Base-by-base conservation (phyloP, 2,329 filamentous ascomycete genomes). In the Boeremia lycopersici region DNA sequence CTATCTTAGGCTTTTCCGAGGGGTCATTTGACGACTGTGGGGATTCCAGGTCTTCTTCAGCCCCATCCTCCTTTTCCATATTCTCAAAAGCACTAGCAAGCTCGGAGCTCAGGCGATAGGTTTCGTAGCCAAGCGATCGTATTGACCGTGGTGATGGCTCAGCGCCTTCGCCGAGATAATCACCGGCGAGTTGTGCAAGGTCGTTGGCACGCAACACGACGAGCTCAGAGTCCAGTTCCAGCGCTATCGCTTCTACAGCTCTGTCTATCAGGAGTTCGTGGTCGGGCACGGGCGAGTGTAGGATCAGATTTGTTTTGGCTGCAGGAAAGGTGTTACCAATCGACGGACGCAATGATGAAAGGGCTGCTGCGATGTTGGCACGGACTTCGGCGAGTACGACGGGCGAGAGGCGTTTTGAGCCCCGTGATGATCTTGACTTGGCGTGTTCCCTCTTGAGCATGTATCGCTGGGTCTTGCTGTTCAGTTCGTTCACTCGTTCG, bases 121-220 rank as follows among this genome's bases (percentile, higher is more conserved):
- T 80, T 49, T 86, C 83, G 60, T 85, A 86, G 2, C 81, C 81
- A 50, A 84, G 70, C 54, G 80, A 70, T 57, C 79, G 68, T 61
- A 82, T 63, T 48, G 77, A 67, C 29, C 73, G 65, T 11, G 74
- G 69, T 80, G 33, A 85, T 79, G 40, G 83, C 76, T 60, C 77
- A n/a, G 77, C 57, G 56, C 82, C 80, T 65, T 89, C 86, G 4
- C 87, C 88, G 9, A 93, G 74, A 64, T 92, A 91, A 38, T 85
- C 81, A 2, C 87, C 88, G 0, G 88, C 81, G 25, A 95, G 77
- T 44, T 87, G 81, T 3, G 88, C 88, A 48, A 96, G 76, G 65
- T 89, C 87, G 58, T 87, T 83, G 1, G 90, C 85, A 66, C 87
- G 84, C 10, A 96, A 70, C 17, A 84, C 82, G 29, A 95, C 76